phyloP scores from a whole-genome alignment of 2,329 filamentous ascomycete species.

The Venturia nashicola region DNA sequence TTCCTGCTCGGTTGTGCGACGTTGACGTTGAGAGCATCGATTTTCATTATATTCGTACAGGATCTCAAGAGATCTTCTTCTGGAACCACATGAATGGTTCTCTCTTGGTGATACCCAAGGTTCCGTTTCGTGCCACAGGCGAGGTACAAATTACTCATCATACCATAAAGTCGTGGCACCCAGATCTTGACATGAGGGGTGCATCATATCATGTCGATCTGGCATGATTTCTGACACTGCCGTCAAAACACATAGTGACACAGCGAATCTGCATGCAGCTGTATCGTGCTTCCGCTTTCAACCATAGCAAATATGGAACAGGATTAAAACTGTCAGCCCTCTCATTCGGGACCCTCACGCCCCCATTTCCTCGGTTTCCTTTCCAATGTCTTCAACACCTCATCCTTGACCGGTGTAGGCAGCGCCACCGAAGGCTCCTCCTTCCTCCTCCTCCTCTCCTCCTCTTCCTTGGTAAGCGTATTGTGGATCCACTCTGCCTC shows the following conservation, averaged over 20 bases:
- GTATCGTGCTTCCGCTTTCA: not conserved
- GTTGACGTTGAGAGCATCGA: not conserved
- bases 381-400: not conserved
- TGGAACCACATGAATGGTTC: not conserved
- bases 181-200: not conserved
- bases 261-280: not conserved
- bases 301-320: not conserved
- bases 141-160: not conserved
- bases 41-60: not conserved
- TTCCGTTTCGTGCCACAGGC: not conserved
- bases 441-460: slow-evolving; percentile 4
- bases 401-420: not conserved
- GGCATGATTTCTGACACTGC: not conserved
- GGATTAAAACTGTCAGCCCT: not conserved
- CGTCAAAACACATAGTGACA: not conserved
- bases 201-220: not conserved
- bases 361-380: not conserved
- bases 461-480: slow-evolving; percentile 2
- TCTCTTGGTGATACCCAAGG: not conserved
- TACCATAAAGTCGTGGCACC: not conserved
- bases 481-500: not conserved
- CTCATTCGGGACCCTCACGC: not conserved
- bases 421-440: not conserved
- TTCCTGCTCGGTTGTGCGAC: too few species aligned
- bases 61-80: not conserved